phyloP scores from a whole-genome alignment of 345 rosid species.

The Dipteronia dyeriana region DNA sequence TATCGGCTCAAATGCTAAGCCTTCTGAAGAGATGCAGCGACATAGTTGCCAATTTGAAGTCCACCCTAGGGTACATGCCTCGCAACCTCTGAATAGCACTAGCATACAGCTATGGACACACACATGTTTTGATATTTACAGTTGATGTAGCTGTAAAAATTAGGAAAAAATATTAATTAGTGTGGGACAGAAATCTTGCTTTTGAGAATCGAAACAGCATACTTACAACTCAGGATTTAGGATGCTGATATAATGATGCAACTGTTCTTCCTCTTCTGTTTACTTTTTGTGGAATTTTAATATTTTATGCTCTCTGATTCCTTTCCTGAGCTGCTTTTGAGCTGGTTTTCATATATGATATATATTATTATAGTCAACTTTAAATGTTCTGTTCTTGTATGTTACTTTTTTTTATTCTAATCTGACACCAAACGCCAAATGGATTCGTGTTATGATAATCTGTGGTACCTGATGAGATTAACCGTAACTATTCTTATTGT shows the following conservation, averaged over 20 bases:
- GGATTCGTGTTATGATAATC: too few species aligned
- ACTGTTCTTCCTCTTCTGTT: not conserved
- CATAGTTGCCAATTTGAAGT: conserved; percentile 18
- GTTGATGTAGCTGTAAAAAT: too few species aligned
- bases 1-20: conserved; percentile 13
- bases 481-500: too few species aligned
- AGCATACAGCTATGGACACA: too few species aligned
- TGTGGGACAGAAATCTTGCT: not conserved
- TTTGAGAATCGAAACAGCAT: not conserved
- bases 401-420: not conserved
- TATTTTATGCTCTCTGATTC: not conserved
- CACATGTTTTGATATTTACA: too few species aligned
- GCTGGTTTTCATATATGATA: too few species aligned
- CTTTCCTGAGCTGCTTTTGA: too few species aligned
- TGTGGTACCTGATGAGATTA: too few species aligned
- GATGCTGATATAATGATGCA: not conserved
- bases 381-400: not conserved
- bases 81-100: conserved; percentile 16
- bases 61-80: conserved; percentile 21
- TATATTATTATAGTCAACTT: not conserved
- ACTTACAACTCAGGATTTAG: not conserved
- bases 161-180: not conserved
- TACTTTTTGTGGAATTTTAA: not conserved
- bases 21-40: conserved; percentile 18
- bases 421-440: too few species aligned